These are phyloP conservation scores for Cutaneotrichosporon cutaneum DNA, from an alignment of 1,284 basidiomycete genomes.

Conservation along the genomic window DNA sequence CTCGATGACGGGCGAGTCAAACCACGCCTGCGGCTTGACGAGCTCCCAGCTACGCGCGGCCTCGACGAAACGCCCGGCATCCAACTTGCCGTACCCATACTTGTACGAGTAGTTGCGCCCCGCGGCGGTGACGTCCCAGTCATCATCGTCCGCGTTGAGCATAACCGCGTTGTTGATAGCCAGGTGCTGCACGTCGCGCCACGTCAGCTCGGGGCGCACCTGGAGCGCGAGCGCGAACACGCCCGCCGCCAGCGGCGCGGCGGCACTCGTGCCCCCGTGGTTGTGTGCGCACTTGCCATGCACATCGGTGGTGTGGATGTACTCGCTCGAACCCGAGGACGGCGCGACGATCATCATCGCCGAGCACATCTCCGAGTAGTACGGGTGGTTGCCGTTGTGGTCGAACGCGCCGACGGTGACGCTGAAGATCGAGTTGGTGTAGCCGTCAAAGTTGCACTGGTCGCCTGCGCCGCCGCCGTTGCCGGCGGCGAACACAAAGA, in stretches of 20 bases:
- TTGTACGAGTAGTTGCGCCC: slow-evolving; percentile 92
- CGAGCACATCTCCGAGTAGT: slow-evolving; percentile 95
- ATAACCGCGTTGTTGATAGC: slow-evolving; percentile 74
- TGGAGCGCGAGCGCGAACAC: slow-evolving; percentile 84
- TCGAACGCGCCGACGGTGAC: slow-evolving; percentile 94
- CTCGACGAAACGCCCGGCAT: slow-evolving; percentile 79
- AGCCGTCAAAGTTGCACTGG: slow-evolving; percentile 99
- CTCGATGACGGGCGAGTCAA: slow-evolving; percentile 70
- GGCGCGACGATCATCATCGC: slow-evolving; percentile 97
- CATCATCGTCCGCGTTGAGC: slow-evolving; percentile 86
- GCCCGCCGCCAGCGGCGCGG: slow-evolving; percentile 91
- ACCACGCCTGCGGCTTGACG: slow-evolving; percentile 94
- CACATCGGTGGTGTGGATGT: slow-evolving; percentile 89
- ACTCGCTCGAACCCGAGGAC: slow-evolving; percentile 90
- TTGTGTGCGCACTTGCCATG: slow-evolving; percentile 66
- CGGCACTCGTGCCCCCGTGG: slow-evolving; percentile 97
- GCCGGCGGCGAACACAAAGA: slow-evolving; percentile 97
- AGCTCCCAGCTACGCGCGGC: slow-evolving; percentile 78
- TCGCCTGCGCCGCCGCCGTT: slow-evolving; percentile 90
- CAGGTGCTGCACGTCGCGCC: slow-evolving; percentile 95
- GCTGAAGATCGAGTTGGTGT: slow-evolving; percentile 96
- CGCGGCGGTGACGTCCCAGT: slow-evolving; percentile 83
- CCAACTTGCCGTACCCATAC: slow-evolving; percentile 86
- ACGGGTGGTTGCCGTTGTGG: slow-evolving; percentile 87
- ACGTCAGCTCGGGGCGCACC: slow-evolving; percentile 84